phyloP scores from a whole-genome alignment of 2,329 filamentous ascomycete species.

The Onygena corvina region DNA sequence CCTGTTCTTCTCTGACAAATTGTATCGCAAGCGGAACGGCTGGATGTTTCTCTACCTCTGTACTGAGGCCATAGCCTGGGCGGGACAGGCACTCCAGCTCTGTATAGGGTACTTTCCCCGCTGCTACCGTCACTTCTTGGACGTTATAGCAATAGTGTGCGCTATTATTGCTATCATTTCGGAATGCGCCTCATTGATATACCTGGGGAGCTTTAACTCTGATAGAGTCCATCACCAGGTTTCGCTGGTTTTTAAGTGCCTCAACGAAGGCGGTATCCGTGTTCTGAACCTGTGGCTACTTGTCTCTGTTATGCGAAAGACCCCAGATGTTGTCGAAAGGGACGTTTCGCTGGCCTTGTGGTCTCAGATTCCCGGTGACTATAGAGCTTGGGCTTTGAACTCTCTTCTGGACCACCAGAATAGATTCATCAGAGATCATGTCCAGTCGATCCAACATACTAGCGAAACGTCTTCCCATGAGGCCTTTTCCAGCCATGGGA shows the following conservation, averaged over 20 bases:
- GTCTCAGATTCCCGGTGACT: neutral
- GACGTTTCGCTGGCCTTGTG: neutral
- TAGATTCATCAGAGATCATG: too few relatives aligned
- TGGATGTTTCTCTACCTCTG: neutral
- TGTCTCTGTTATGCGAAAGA: neutral
- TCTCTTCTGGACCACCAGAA: too few relatives aligned
- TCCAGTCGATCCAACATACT: too few relatives aligned
- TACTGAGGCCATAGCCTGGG: neutral
- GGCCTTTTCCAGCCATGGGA: too few relatives aligned
- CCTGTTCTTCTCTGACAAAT: too few relatives aligned
- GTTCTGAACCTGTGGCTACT: neutral
- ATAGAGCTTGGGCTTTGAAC: neutral
- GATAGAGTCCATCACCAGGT: neutral
- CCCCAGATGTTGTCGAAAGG: neutral
- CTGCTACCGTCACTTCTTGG: neutral
- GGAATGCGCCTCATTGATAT: neutral
- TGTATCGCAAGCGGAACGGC: neutral
- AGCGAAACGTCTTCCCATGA: too few relatives aligned
- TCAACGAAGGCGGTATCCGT: neutral
- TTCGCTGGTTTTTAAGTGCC: neutral
- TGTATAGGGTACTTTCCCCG: neutral
- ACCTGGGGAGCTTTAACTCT: neutral
- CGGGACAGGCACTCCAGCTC: neutral
- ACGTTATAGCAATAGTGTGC: neutral
- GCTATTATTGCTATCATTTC: neutral